phyloP scores from a whole-genome alignment of 2,329 filamentous ascomycete species.

The Aspergillus sp. region DNA sequence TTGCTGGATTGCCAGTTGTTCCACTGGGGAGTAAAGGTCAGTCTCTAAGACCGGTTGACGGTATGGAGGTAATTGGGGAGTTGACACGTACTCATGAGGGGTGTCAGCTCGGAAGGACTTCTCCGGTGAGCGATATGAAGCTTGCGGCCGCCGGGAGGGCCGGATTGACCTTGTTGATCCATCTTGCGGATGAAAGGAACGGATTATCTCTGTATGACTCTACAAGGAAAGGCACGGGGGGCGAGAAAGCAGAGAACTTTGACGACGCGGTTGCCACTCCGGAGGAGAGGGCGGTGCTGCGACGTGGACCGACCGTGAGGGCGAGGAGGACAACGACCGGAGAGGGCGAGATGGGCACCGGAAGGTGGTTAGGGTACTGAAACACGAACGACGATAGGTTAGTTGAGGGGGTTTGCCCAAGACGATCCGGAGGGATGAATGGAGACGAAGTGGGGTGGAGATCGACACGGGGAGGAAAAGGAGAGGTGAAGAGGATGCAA shows the following conservation, averaged over 20 bases:
- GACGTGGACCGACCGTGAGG: too few relatives aligned
- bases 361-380: constrained; percentile 13
- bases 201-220: constrained; percentile 7
- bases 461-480: constrained; percentile 3
- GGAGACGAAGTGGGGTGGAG: not conserved
- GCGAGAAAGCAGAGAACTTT: not conserved
- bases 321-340: constrained; percentile 16
- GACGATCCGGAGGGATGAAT: constrained; percentile 1
- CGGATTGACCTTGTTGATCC: constrained; percentile 62
- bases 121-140: constrained; percentile 96
- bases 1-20: constrained; percentile 95
- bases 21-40: constrained; percentile 59
- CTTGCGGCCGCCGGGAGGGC: constrained; percentile 71
- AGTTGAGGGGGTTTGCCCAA: constrained; percentile 8
- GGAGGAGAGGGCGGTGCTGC: too few relatives aligned
- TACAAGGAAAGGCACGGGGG: not conserved
- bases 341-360: not conserved
- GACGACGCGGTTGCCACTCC: too few relatives aligned
- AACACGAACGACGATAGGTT: constrained; percentile 15
- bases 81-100: constrained; percentile 83
- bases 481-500: not conserved
- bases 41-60: constrained; percentile 25
- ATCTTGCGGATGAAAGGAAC: constrained; percentile 44
- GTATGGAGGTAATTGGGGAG: constrained; percentile 33
- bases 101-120: constrained; percentile 95